Evolutionary conservation across 2,329 filamentous ascomycete genomes (phyloP), one percentile per base, ranked within the genome.

Genomic region (Aspergillus sp.): DNA sequence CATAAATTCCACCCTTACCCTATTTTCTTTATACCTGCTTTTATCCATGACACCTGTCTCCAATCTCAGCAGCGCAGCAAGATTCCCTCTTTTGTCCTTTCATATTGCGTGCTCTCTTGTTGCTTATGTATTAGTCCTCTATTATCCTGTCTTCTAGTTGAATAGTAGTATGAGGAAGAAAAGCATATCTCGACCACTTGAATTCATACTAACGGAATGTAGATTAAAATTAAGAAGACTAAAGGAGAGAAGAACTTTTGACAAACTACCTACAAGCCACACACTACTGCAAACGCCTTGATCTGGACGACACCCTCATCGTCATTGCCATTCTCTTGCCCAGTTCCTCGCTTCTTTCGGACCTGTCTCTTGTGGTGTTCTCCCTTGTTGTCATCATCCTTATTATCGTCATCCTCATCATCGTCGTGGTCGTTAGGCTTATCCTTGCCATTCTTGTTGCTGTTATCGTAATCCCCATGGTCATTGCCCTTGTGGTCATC

Each of bases 31-130:
- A 57, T 64, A 56, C 55, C 57, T 63, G 57, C 59, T 65, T 67
- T 62, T 56, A 64, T 63, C 62, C 60, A 65, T 66, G 64, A 64
- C 65, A 65, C 62, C 67, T 66, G 66, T 68, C 66, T 58, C 68
- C 65, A 70, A 69, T 71, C 65, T 70, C 65, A 70, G 66, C 71
- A 73, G 68, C 70, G 70, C 71, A 71, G 70, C 71, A 73, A 74
- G 69, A 74, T 72, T 74, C 71, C 71, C 71, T 73, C 69, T 73
- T 69, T 70, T 67, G 66, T 66, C 59, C 52, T 69, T 66, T 67
- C 62, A 61, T 65, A 58, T 65, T 67, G 69, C 66, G 62, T 67
- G 62, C 65, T 62, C 62, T 66, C 59, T 64, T 59, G 57, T 67
- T 61, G 62, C 60, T 63, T 59, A 63, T 66, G 63, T 68, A 58